Evolutionary conservation across 2,329 filamentous ascomycete genomes (phyloP), one percentile per base, ranked within the genome.

Genomic region (Clarireedia monteithiana): DNA sequence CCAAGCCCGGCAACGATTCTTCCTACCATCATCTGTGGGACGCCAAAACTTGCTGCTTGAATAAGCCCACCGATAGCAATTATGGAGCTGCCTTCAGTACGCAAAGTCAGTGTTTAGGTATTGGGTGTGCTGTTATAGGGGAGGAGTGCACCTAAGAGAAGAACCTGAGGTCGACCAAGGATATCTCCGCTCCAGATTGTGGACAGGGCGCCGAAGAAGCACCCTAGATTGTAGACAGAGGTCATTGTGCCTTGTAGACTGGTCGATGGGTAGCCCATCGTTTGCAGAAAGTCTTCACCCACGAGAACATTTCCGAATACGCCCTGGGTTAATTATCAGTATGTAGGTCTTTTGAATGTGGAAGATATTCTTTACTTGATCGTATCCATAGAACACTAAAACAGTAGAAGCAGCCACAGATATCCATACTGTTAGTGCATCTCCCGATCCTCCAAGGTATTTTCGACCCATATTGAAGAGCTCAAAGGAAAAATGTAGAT

Each of bases 151-250:
- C 20, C 81, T 15, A 78, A 63, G 53, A 83, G 76, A 58, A 84
- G 83, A 45, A 79, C 79, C 42, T 60, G 74, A 71, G 65, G 76
- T 74, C 82, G 74, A 17, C 82, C 82, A 12, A 84, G 75, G 6
- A 75, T 71, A 60, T 85, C 81, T 2, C 80, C 80, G 14, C 14
- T 45, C 26, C 38, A 55, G 6, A 55, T 55, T 14, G 53, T 55
- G 20, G 48, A 44, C 53, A 77, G 69, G 40, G 75, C 71, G 23
- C 75, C 73, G 14, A 76, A 68, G 64, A 77, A 75, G 56, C 74
- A 77, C 1, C 76, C 77, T n/a, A 71, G 70, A 57, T 76, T 73
- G 57, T 75, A 50, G 45, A 50, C 30, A 0, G 53, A 50, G 17
- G 40, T 50, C n/a, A 45, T 23, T 12, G 27, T 55, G 7, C 38